Conservation (phyloP, 179 eudicot genomes). For the Corrigiola litoralis region DNA sequence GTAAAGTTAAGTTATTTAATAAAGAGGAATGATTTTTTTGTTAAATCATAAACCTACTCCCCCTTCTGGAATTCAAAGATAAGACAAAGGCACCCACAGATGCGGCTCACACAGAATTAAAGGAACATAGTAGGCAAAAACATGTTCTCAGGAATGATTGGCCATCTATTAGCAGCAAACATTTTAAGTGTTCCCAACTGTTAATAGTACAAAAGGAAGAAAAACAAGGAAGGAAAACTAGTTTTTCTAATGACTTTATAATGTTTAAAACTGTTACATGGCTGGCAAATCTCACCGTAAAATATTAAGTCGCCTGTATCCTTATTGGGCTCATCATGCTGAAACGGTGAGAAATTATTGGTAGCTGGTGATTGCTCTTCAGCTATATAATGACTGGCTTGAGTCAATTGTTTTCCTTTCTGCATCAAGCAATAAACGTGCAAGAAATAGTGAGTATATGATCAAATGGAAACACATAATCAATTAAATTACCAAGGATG, state of each 20-base stretch:
- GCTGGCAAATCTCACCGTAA: constrained; percentile 33
- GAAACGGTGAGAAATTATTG: constrained; percentile 27
- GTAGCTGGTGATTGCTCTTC: constrained; percentile 26
- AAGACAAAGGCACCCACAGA: too few relatives aligned
- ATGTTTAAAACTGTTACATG: neutral
- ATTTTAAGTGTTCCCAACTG: too few relatives aligned
- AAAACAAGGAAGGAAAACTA: neutral
- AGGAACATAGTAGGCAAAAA: too few relatives aligned
- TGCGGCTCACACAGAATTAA: too few relatives aligned
- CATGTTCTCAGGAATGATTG: too few relatives aligned
- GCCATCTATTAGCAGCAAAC: too few relatives aligned
- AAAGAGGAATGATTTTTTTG: too few relatives aligned
- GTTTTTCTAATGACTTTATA: neutral
- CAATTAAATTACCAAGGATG: constrained; percentile 30
- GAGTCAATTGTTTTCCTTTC: constrained; percentile 37
- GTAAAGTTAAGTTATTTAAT: too few relatives aligned
- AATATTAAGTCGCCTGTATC: constrained; percentile 23
- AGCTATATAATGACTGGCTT: constrained; percentile 24
- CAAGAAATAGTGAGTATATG: neutral
- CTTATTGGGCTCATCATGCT: constrained; percentile 27
- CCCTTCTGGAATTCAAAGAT: too few relatives aligned
- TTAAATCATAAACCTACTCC: too few relatives aligned
- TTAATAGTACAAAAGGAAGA: too few relatives aligned
- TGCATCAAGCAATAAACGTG: constrained; percentile 21
- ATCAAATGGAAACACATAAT: neutral